Base-by-base conservation (phyloP, 306 rosid species). In the Hippophae gyantsensis region DNA sequence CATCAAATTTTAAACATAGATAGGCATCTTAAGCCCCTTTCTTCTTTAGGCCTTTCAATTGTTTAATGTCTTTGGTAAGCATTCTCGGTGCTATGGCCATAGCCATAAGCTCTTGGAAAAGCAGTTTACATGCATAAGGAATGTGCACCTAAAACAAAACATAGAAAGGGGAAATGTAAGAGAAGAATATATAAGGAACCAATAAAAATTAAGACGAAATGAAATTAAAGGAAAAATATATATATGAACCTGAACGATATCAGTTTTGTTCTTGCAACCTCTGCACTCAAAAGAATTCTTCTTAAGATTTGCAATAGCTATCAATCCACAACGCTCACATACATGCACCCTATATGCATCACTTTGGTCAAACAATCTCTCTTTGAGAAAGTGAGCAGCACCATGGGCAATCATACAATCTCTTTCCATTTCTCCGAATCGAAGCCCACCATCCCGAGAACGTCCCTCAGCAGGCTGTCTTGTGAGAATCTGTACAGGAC, bases 401-500 rank as follows among this genome's bases (percentile, higher is more conserved):
- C 96, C 96, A 13, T 92, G 98, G 62, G 96, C 96, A 64, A 92
- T 87, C 98, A 92, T 92, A 67, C 98, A 92, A 62, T 92, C 98
- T 9, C 96, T 87, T 64, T 92, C 96, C 98, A 92, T 87, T 73
- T 87, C 98, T 69, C 98, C 98, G 40, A 92, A 92, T 48, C 98
- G 85, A 13, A 92, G 87, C 78, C 96, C 98, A 48, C 96, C 98
- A 73, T 87, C 96, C 40, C 96, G 89, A 42, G 98, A 92, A 7
- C 96, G 87, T 42, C 98, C 96, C 72, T 92, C 98, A 9, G 98
- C 96, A 56, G 98, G 98, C 68, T 92, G 95, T 79, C 98, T 92
- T 0, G 98, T 92, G 68, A 92, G 93, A 63, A 87, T 92, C 82
- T 92, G 96, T 52, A 92, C 96, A 58, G 98, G 96, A 62, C 96